phyloP scores from a whole-genome alignment of 495 filamentous ascomycete species.

The Penicillium canescens region DNA sequence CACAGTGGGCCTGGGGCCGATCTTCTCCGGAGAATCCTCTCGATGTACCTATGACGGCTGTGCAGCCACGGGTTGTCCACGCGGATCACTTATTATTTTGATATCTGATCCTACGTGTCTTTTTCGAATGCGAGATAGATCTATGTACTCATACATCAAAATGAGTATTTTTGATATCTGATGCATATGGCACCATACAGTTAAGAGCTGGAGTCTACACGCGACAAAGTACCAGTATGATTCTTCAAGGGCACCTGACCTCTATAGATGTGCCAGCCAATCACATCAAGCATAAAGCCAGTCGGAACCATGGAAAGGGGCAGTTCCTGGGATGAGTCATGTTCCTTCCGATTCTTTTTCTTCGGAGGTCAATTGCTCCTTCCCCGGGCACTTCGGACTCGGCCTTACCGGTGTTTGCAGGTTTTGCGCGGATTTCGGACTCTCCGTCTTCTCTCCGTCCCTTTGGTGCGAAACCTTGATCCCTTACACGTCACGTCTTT shows the following conservation, averaged over 20 bases:
- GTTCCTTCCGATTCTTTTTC: slow-evolving; percentile 27
- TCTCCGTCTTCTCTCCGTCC: no score
- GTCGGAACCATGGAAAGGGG: slow-evolving; percentile 1
- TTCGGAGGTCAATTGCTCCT: slow-evolving; percentile 16
- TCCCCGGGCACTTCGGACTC: slow-evolving; percentile 21
- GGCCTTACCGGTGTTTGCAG: slow-evolving; percentile 19
- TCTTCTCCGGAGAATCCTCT: slow-evolving; percentile 32
- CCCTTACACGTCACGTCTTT: no score
- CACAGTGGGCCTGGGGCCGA: slow-evolving; percentile 28
- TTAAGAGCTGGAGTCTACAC: no score
- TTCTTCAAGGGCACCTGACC: no score
- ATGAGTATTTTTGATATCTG: neutral
- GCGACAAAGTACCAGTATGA: no score
- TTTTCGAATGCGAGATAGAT: no score
- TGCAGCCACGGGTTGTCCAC: neutral
- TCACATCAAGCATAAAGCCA: neutral
- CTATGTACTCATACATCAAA: neutral
- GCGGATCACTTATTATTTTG: no score
- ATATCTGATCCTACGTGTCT: neutral
- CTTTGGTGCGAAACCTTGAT: neutral
- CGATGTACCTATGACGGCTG: slow-evolving; percentile 3
- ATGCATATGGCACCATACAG: neutral
- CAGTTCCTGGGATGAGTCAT: slow-evolving; percentile 21
- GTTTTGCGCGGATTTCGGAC: neutral
- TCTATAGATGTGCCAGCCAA: slow-evolving; percentile 7